Evolutionary conservation across 495 filamentous ascomycete species (phyloP).

Genomic region (Penicillium cataractarum): DNA sequence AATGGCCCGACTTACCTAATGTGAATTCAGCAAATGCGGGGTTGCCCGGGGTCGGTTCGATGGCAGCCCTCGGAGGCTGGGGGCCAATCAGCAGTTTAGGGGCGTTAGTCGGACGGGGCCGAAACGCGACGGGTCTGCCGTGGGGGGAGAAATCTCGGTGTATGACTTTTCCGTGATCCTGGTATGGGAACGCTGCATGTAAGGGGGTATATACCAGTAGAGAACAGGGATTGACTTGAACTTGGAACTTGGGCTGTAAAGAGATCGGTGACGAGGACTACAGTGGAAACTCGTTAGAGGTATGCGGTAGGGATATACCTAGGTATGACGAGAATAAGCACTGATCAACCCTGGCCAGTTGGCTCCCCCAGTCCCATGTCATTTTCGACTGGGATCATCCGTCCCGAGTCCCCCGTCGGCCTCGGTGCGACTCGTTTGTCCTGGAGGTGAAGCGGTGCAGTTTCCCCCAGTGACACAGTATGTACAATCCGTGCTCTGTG

Average conservation of each 20-base stretch:
- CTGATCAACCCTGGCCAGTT: neutral
- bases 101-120: constrained; percentile 27
- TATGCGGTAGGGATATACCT: neutral
- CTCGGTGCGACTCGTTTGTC: neutral
- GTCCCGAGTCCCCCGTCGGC: constrained; percentile 3
- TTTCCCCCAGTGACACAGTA: neutral
- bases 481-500: too few species aligned
- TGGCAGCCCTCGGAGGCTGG: constrained; percentile 36
- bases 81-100: constrained; percentile 34
- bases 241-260: neutral
- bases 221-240: neutral
- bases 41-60: constrained; percentile 40
- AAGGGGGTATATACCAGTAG: neutral
- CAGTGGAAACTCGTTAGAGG: too few species aligned
- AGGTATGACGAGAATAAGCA: neutral
- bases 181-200: neutral
- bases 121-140: constrained; percentile 23
- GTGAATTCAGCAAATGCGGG: constrained; percentile 32
- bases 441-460: neutral
- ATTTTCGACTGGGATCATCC: neutral
- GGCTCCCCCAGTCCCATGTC: neutral
- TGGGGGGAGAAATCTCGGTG: constrained; percentile 25
- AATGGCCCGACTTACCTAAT: constrained; percentile 32
- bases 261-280: too few species aligned
- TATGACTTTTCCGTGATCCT: constrained; percentile 20